Conservation (phyloP, 768 basidiomycete species). For the Suillus alpinus region DNA sequence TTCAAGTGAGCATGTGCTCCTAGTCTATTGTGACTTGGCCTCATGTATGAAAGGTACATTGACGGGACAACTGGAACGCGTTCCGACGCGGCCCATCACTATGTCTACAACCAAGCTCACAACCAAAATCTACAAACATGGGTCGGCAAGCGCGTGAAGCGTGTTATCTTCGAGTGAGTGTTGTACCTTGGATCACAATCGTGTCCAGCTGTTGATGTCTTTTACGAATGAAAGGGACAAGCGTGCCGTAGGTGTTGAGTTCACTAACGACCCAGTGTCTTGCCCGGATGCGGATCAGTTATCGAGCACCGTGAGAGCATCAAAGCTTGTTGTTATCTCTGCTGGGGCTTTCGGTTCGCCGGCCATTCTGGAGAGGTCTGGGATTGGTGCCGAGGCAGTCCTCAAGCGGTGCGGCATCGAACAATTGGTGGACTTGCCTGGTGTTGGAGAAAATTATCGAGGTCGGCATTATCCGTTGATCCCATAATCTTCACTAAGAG, state of each 20-base stretch:
- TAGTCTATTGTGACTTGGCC: background rate
- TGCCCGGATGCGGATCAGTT: constrained; percentile 11
- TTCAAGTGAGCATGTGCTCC: constrained; percentile 15
- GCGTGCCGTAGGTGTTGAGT: constrained; percentile 38
- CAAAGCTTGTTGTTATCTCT: constrained; percentile 36
- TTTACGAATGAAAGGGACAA: constrained; percentile 20
- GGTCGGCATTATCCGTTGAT: constrained; percentile 16
- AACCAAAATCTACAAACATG: constrained; percentile 29
- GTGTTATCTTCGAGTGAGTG: constrained; percentile 35
- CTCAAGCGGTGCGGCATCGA: constrained; percentile 29
- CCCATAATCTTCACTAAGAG: no score
- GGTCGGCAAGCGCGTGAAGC: constrained; percentile 33
- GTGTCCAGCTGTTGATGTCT: background rate
- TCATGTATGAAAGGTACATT: constrained; percentile 44
- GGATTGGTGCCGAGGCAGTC: constrained; percentile 33
- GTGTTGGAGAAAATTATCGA: constrained; percentile 43
- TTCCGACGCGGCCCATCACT: constrained; percentile 32
- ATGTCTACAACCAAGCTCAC: constrained; percentile 33
- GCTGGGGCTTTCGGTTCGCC: constrained; percentile 44
- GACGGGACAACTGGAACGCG: constrained; percentile 39
- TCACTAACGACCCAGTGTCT: constrained; percentile 23
- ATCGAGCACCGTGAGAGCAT: constrained; percentile 24
- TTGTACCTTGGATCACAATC: background rate
- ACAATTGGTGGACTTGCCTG: constrained; percentile 34
- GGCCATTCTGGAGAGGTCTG: constrained; percentile 53